These are phyloP conservation scores for Terfezia claveryi DNA, from an alignment of 495 filamentous ascomycete genomes.

Conservation along the genomic window DNA sequence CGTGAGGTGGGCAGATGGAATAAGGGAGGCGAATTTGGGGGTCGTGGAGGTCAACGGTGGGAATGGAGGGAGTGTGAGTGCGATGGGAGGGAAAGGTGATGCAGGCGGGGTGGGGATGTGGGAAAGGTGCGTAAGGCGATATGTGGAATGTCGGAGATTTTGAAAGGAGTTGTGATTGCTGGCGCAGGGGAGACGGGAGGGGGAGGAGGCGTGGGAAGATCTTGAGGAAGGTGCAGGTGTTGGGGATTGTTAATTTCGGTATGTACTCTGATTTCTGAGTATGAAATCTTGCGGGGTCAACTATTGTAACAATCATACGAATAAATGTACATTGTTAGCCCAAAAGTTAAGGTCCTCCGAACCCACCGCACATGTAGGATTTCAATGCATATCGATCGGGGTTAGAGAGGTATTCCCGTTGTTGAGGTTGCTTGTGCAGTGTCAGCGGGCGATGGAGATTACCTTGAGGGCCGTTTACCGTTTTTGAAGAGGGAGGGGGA, in stretches of 20 bases:
- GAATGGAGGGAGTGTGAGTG: not conserved
- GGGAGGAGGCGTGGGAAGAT: not conserved
- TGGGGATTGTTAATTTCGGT: not conserved
- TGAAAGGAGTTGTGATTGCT: not conserved
- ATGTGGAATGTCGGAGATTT: not conserved
- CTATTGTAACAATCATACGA: not conserved
- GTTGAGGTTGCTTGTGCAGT: not conserved
- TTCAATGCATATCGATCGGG: not conserved
- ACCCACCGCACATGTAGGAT: not conserved
- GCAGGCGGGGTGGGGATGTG: not conserved
- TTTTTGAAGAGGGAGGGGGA: not conserved
- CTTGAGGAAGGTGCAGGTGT: not conserved
- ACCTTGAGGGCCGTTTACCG: not conserved
- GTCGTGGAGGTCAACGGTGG: not conserved
- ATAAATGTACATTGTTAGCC: not conserved
- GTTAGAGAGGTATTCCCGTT: not conserved
- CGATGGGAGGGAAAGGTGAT: not conserved
- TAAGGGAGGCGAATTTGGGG: not conserved
- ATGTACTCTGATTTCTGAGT: too few relatives aligned
- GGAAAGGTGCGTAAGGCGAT: not conserved
- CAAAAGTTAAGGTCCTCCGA: not conserved
- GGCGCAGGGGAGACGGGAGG: too few relatives aligned
- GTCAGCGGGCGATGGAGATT: not conserved
- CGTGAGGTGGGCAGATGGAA: not conserved
- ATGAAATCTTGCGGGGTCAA: too few relatives aligned